Base-by-base conservation (phyloP, 768 basidiomycete genomes). In the Suillus subluteus region DNA sequence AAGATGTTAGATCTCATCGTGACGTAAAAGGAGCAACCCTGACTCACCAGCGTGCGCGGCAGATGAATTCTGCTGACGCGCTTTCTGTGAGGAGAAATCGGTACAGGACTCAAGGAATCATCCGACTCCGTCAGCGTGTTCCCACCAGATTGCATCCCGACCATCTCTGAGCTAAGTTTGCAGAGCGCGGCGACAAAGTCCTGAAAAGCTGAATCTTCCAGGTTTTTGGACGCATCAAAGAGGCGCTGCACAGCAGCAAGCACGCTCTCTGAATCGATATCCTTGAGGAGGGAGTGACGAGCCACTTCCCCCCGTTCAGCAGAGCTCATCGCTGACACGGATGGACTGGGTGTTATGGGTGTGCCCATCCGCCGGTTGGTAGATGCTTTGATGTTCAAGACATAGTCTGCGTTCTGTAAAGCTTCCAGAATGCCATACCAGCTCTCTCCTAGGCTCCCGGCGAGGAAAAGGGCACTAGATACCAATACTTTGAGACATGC, bases 341-440 rank as follows among this genome's bases (percentile, higher is more conserved):
- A 77, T 9, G 84, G 83, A 67, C 76, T 76, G 6, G 79, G 68
- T 15, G 81, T 73, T 1, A 71, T 66, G 18, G 78, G 68, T 9
- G 74, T 67, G 43, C 78, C 78, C 64, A 79, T 77, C 63, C 77
- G 80, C 26, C 74, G 73, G 2, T 70, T 73, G 6, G 75, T 69
- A 7, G 77, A 66, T 35, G 83, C 87, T 76, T 88, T 91, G 71
- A 84, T 81, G 11, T 86, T 87, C 23, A 99, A 81, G 26, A 99
- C 92, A 72, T 95, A 95, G 71, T 97, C 96, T 9, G 97, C 96
- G 70, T 96, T 98, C 79, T 98, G 97, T 26, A 99, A 79, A 1
- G 91, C 88, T 73, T 98, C 96, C 62, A 99, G 82, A 12, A 98
- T 86, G 55, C 90, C 85, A 75, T 94, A 97, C 97, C 97, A 99